Evolutionary conservation across 2,329 filamentous ascomycete genomes (phyloP).

Genomic region (Botrytis paeoniae): DNA sequence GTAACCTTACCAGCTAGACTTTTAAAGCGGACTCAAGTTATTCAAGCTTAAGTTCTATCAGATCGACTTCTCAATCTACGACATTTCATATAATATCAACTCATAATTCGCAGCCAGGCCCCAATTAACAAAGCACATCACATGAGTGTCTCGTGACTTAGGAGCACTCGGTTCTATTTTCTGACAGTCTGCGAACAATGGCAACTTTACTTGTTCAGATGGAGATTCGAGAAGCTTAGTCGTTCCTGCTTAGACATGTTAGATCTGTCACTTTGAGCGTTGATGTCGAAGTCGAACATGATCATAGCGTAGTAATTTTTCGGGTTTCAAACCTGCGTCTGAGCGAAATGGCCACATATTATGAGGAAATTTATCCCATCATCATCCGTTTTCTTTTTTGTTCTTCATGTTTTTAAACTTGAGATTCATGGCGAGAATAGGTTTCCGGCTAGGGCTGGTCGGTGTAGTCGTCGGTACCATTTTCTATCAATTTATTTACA

Average conservation of each 20-base stretch:
- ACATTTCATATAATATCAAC: not conserved
- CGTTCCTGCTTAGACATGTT: not conserved
- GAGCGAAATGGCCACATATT: not conserved
- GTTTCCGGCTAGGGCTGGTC: conserved; percentile 8
- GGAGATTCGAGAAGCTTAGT: not conserved
- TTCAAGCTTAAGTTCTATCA: not conserved
- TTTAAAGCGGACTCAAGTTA: not conserved
- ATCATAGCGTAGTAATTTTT: conserved; percentile 1
- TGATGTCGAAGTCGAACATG: not conserved
- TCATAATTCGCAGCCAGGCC: not conserved
- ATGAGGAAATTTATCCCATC: not conserved
- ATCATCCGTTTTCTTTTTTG: not conserved
- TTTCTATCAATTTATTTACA: conserved; percentile 37
- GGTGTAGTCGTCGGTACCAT: conserved; percentile 27
- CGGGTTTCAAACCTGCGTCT: conserved; percentile 1
- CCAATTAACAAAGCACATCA: not conserved
- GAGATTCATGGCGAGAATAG: conserved; percentile 12
- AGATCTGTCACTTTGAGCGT: not conserved
- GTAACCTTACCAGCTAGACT: not conserved
- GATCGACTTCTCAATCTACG: not conserved
- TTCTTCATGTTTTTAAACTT: not conserved
- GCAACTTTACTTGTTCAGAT: not conserved
- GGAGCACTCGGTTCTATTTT: not conserved
- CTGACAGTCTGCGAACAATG: not conserved
- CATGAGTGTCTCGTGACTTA: not conserved